Evolutionary conservation across 192 early-diverging fungal genomes (phyloP).

Genomic region (Funneliformis mosseae): DNA sequence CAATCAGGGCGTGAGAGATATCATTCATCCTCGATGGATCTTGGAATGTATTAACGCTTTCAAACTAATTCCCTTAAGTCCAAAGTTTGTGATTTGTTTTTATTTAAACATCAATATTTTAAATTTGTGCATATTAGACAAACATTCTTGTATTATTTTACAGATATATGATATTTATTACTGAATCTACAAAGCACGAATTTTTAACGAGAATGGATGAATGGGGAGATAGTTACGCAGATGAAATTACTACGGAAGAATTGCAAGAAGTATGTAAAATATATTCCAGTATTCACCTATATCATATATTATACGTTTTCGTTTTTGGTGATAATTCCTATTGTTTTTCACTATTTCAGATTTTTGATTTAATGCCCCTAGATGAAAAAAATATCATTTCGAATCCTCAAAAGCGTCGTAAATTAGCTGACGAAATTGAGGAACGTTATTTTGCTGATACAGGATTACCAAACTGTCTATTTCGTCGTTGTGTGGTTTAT

Average conservation of each 20-base stretch:
- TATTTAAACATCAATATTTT: background rate
- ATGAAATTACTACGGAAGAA: slow-evolving; percentile 50
- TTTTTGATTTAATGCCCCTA: slow-evolving; percentile 2
- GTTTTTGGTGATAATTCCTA: background rate
- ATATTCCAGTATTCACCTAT: no score
- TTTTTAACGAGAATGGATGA: slow-evolving; percentile 63
- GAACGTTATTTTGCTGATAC: background rate
- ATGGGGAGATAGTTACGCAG: slow-evolving; percentile 70
- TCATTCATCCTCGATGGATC: slow-evolving; percentile 69
- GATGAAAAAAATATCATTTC: background rate
- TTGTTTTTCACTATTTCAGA: background rate
- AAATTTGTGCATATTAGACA: background rate
- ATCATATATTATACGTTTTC: background rate
- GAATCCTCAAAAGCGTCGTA: background rate
- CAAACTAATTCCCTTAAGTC: slow-evolving; percentile 56
- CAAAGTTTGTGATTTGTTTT: slow-evolving; percentile 52
- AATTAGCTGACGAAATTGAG: slow-evolving; percentile 9
- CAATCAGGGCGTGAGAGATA: slow-evolving; percentile 49
- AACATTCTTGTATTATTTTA: slow-evolving; percentile 17
- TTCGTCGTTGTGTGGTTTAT: slow-evolving; percentile 14
- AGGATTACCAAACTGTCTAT: slow-evolving; percentile 10
- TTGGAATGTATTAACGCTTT: slow-evolving; percentile 58
- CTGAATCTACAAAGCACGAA: slow-evolving; percentile 48
- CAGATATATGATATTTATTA: slow-evolving; percentile 66
- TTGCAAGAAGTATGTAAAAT: slow-evolving; percentile 64